phyloP scores from a whole-genome alignment of 257 asterid species.

The Solanum appendiculatum region DNA sequence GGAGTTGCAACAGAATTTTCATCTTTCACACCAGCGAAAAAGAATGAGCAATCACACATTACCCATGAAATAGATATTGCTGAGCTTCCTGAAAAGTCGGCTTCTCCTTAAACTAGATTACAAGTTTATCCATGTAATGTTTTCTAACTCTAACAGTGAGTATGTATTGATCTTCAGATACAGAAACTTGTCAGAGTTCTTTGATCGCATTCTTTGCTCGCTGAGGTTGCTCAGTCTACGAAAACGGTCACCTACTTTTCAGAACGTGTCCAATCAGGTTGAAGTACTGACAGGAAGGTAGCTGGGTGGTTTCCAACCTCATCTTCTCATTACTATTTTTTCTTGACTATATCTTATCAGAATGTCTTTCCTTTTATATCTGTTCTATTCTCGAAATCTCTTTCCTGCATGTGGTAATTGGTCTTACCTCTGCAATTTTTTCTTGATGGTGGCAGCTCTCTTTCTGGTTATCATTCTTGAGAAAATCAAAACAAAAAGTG shows the following conservation, averaged over 20 bases:
- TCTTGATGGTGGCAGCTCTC: neutral
- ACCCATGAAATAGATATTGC: constrained; percentile 17
- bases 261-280: constrained; percentile 50
- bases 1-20: constrained; percentile 27
- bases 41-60: constrained; percentile 34
- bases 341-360: neutral
- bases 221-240: constrained; percentile 54
- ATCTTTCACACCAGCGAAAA: constrained; percentile 54
- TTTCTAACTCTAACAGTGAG: neutral
- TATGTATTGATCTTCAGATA: constrained; percentile 30
- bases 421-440: neutral
- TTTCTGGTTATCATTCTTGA: neutral
- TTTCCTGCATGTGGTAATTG: neutral
- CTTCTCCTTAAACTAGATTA: neutral
- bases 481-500: neutral
- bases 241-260: constrained; percentile 43
- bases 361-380: neutral
- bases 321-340: neutral
- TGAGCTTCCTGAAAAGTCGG: constrained; percentile 61
- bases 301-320: neutral
- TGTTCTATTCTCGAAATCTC: neutral
- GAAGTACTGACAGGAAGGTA: constrained; percentile 66
- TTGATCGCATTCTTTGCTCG: constrained; percentile 54
- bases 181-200: constrained; percentile 29
- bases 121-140: neutral